A percentile compares a stretch with the other conserved stretches of the same genome.
phyloP scores from a whole-genome alignment of 345 rosid genomes.

The Ailanthus altissimus region DNA sequence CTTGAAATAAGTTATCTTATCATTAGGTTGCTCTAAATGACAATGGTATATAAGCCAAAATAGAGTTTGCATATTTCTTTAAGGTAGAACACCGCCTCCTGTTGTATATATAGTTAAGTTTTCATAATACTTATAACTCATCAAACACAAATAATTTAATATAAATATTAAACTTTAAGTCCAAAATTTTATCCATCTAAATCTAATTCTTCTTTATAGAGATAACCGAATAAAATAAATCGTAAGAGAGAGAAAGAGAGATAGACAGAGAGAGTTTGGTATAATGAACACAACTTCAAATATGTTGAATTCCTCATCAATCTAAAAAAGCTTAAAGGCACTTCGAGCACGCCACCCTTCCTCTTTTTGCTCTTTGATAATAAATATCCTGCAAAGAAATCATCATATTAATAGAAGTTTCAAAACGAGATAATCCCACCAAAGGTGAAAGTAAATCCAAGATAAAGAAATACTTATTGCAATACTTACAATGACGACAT shows the following conservation, averaged over 20 bases:
- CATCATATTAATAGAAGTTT: neutral
- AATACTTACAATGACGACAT: no score
- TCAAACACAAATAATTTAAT: neutral
- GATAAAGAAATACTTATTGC: no score
- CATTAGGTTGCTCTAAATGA: neutral
- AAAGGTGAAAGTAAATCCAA: neutral
- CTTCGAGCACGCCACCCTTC: slow-evolving; percentile 99
- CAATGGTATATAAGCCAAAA: neutral
- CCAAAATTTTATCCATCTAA: neutral
- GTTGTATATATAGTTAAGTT: neutral
- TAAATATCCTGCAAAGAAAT: slow-evolving; percentile 70
- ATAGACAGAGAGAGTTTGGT: neutral
- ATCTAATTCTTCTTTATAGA: neutral
- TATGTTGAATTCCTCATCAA: slow-evolving; percentile 94
- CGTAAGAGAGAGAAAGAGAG: neutral
- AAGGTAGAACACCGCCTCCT: neutral
- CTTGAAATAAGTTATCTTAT: no score
- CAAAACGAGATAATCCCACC: neutral
- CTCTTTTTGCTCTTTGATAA: slow-evolving; percentile 92
- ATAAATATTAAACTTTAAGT: neutral
- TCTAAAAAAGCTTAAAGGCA: slow-evolving; percentile 94
- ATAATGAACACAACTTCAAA: slow-evolving; percentile 53
- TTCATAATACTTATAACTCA: neutral
- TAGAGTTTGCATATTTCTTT: neutral
- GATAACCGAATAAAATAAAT: neutral